A percentile compares a stretch with the other conserved stretches of the same genome.
These are phyloP conservation scores for Schizochytrium sp. DNA, from an alignment of 108 stramenopile genomes.

Conservation along the genomic window DNA sequence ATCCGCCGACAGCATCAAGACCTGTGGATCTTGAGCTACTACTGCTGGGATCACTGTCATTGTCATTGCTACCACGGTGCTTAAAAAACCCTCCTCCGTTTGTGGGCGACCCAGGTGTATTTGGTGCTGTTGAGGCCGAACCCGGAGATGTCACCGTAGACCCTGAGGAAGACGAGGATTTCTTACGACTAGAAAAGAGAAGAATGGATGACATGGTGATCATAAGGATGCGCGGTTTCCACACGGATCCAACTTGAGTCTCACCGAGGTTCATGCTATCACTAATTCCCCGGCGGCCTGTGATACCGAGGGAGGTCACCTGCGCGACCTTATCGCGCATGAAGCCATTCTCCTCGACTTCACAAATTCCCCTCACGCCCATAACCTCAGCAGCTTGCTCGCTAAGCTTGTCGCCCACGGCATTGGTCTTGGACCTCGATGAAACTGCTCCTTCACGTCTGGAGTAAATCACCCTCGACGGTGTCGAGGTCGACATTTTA, in stretches of 20 bases:
- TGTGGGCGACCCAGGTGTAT: too few relatives aligned
- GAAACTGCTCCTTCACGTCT: neutral
- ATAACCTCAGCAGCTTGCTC: constrained; percentile 16
- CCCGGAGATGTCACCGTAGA: neutral
- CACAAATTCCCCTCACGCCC: constrained; percentile 39
- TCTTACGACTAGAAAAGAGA: constrained; percentile 6
- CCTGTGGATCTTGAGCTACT: neutral
- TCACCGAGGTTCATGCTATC: constrained; percentile 54
- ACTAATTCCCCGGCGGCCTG: constrained; percentile 30
- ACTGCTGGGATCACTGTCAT: neutral
- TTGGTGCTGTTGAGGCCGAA: neutral
- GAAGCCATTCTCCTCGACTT: constrained; percentile 59
- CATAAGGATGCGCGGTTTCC: constrained; percentile 58
- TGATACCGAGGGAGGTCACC: constrained; percentile 17
- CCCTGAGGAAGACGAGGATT: neutral
- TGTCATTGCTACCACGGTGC: neutral
- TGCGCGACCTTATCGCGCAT: constrained; percentile 55
- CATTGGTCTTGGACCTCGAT: neutral
- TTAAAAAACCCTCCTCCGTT: too few relatives aligned
- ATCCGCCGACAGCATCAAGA: neutral
- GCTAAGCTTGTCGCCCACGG: constrained; percentile 27
- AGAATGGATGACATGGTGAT: constrained; percentile 58
- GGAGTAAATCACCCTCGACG: constrained; percentile 8
- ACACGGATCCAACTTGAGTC: constrained; percentile 50
- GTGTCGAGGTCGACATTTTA: neutral